Evolutionary conservation across 768 basidiomycete species (phyloP), one percentile per base, ranked within the genome.

Genomic region (Suillus sp.): DNA sequence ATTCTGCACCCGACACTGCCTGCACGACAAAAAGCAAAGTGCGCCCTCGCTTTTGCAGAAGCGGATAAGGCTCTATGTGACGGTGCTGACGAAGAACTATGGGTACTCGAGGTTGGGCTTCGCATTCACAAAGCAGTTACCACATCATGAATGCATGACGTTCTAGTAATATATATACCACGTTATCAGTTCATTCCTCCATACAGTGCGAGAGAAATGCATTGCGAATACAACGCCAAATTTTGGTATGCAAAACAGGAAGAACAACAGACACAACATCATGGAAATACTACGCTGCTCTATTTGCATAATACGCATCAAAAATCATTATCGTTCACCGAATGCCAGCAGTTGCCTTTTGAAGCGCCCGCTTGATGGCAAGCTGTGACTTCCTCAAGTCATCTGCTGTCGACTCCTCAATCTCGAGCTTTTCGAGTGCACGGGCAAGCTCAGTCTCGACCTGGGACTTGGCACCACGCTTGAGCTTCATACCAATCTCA

Each of bases 371-470:
- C 83, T 96, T 96, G 80, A 99, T 94, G 75, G 87, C 83, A 68
- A 99, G 86, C 78, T 98, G 94, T 64, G 93, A 91, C 81, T 96
- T 97, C 81, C 91, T 92, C 73, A 99, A 87, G 79, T 99, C 95
- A 77, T 99, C 97, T 61, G 88, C 88, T 35, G 91, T 83, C 65
- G 93, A 92, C 64, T 96, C 93, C 82, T 97, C 96, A 66, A 97
- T 92, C 85, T 99, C 97, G 75, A 99, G 84, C 83, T 95, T 95
- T 88, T 99, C 97, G 56, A 99, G 86, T 35, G 97, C 96, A 74
- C 95, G 93, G 59, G 97, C 96, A 66, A 99, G 94, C 83, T 98
- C 97, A 67, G 91, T 85, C 84, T 99, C 97, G 69, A 99, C 93
- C 77, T 96, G 93, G 38, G 83, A 77, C 82, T 95, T 95, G 60